Conservation (phyloP, 1,284 basidiomycete genomes). For the Heterobasidion parviporum region DNA sequence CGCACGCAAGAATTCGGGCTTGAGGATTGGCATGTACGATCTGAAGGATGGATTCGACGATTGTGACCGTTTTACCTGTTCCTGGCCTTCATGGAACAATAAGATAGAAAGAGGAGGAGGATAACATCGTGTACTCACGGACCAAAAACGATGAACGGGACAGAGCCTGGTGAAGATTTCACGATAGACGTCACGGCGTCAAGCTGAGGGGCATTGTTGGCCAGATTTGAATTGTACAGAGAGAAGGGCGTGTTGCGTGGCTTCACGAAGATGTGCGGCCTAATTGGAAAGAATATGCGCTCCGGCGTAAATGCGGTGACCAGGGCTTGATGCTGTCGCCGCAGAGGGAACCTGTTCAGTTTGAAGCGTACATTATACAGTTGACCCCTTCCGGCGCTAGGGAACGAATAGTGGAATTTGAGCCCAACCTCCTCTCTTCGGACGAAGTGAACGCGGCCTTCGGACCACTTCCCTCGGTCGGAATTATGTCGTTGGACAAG, state of each 20-base stretch:
- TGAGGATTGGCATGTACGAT: slow-evolving; percentile 33
- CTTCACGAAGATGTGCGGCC: slow-evolving; percentile 17
- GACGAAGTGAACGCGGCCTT: slow-evolving; percentile 50
- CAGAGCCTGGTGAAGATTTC: slow-evolving; percentile 32
- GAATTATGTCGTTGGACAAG: slow-evolving; percentile 34
- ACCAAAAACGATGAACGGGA: slow-evolving; percentile 57
- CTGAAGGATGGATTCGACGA: slow-evolving; percentile 59
- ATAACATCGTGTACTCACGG: slow-evolving; percentile 36
- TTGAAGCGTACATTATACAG: slow-evolving; percentile 45
- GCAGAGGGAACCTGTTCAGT: slow-evolving; percentile 41
- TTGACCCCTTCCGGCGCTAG: slow-evolving; percentile 13
- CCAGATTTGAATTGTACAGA: slow-evolving; percentile 37
- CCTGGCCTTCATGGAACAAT: slow-evolving; percentile 31
- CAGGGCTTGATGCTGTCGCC: slow-evolving; percentile 52
- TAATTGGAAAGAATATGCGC: slow-evolving; percentile 32
- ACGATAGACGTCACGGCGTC: slow-evolving; percentile 48
- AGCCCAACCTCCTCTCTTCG: slow-evolving; percentile 43
- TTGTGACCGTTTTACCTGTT: slow-evolving; percentile 63
- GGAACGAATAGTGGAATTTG: slow-evolving; percentile 40
- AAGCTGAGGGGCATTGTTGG: slow-evolving; percentile 40
- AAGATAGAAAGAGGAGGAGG: background rate
- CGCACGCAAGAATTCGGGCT: slow-evolving; percentile 52
- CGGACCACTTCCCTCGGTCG: slow-evolving; percentile 37
- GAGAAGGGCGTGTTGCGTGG: slow-evolving; percentile 10
- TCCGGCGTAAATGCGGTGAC: slow-evolving; percentile 30